Evolutionary conservation across 2,329 filamentous ascomycete genomes (phyloP).

Genomic region (Aspergillus pseudoterreus): DNA sequence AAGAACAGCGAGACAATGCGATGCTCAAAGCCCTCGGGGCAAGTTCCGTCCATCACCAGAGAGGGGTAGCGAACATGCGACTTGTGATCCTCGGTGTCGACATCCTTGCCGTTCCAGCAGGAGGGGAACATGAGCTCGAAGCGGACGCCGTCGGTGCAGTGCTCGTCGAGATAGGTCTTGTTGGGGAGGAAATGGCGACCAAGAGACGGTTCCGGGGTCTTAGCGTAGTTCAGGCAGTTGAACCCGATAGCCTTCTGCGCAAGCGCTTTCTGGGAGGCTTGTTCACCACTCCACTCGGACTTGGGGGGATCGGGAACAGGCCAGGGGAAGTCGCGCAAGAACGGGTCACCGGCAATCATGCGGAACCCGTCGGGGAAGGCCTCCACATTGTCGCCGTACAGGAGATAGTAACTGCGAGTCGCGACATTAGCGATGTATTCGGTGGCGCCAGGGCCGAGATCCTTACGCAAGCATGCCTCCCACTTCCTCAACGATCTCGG

Average conservation of each 20-base stretch:
- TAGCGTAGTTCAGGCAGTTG: conserved; percentile 85
- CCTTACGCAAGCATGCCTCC: conserved; percentile 84
- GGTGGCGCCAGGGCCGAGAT: not conserved
- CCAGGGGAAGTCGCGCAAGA: conserved; percentile 65
- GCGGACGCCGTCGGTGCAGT: conserved; percentile 78
- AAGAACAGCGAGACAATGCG: conserved; percentile 74
- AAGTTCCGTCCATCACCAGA: conserved; percentile 70
- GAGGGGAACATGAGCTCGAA: conserved; percentile 84
- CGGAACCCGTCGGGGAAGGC: conserved; percentile 75
- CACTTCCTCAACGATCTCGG: conserved; percentile 66
- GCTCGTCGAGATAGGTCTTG: conserved; percentile 72
- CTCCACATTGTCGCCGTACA: conserved; percentile 61
- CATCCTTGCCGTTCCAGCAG: conserved; percentile 76
- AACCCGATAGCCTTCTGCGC: conserved; percentile 82
- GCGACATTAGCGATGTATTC: not conserved
- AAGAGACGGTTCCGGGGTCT: conserved; percentile 65
- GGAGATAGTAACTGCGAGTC: conserved; percentile 71
- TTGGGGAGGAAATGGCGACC: conserved; percentile 78
- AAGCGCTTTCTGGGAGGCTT: conserved; percentile 67
- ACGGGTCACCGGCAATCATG: conserved; percentile 75
- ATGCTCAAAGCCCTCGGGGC: conserved; percentile 64
- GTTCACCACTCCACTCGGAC: conserved; percentile 63
- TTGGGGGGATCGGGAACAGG: conserved; percentile 66
- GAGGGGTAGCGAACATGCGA: conserved; percentile 74
- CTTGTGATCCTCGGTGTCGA: conserved; percentile 52